Evolutionary conservation across 1,284 basidiomycete genomes (phyloP).

Genomic region (Leccinum griseonigrum): DNA sequence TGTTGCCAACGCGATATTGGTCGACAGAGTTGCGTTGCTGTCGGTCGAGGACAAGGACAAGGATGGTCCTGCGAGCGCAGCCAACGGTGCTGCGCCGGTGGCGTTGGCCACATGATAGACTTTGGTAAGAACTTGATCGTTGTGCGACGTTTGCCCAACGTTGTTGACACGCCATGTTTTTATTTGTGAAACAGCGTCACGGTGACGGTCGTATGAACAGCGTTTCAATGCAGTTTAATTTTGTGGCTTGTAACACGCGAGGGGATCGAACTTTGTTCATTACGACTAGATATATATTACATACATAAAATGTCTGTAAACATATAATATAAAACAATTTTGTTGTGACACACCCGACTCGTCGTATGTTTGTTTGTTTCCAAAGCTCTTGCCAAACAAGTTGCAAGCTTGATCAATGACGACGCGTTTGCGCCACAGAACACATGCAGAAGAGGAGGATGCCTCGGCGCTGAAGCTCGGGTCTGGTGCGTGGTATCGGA

Average conservation of each 20-base stretch:
- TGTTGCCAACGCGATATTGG: slow-evolving; percentile 34
- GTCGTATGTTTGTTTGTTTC: slow-evolving; percentile 23
- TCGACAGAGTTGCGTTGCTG: slow-evolving; percentile 30
- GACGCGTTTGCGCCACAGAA: slow-evolving; percentile 47
- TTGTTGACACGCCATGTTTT: slow-evolving; percentile 11
- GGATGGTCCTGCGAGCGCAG: slow-evolving; percentile 11
- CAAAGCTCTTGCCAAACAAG: slow-evolving; percentile 31
- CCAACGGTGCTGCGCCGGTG: slow-evolving; percentile 18
- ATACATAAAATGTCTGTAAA: slow-evolving; percentile 36
- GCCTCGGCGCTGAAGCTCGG: slow-evolving; percentile 53
- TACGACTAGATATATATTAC: slow-evolving; percentile 34
- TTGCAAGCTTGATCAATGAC: slow-evolving; percentile 34
- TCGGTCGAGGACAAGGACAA: slow-evolving; percentile 25
- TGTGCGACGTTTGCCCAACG: neutral
- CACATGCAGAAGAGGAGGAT: slow-evolving; percentile 52
- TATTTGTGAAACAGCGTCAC: slow-evolving; percentile 12
- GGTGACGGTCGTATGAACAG: slow-evolving; percentile 6
- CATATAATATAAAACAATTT: slow-evolving; percentile 31
- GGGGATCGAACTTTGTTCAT: slow-evolving; percentile 21
- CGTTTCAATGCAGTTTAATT: slow-evolving; percentile 25
- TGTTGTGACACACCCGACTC: neutral
- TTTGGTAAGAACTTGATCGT: slow-evolving; percentile 19
- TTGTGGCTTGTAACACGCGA: slow-evolving; percentile 25
- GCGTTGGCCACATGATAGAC: slow-evolving; percentile 29
- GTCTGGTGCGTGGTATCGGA: slow-evolving; percentile 34